Percentiles rank a stretch among this genome's conserved stretches.
Evolutionary conservation across 2,329 filamentous ascomycete species (phyloP).

Genomic region (Penicillium verrucosum): DNA sequence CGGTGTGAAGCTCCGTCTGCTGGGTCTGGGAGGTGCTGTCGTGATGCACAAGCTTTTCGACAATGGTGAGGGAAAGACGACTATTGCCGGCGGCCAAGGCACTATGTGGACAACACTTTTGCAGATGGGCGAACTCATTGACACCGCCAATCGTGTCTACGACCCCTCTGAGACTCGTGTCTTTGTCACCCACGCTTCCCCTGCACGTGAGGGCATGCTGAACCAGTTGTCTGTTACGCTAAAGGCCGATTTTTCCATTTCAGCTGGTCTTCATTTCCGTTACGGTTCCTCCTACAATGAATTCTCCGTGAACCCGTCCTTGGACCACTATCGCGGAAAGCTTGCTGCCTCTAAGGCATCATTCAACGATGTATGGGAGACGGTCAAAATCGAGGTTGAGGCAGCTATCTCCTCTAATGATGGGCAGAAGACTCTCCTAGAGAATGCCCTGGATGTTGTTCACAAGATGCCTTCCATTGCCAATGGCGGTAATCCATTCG

Average conservation of each 20-base stretch:
- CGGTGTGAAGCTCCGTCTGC: constrained; percentile 88
- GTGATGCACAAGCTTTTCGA: constrained; percentile 99
- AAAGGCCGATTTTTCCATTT: constrained; percentile 97
- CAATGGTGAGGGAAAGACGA: constrained; percentile 95
- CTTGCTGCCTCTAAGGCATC: constrained; percentile 96
- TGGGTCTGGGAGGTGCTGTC: constrained; percentile 91
- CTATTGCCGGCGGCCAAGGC: constrained; percentile 94
- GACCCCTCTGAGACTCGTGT: constrained; percentile 96
- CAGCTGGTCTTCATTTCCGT: constrained; percentile 93
- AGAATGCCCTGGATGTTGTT: constrained; percentile 89
- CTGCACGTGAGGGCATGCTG: constrained; percentile 89
- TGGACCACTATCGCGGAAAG: constrained; percentile 98
- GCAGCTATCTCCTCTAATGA: constrained; percentile 91
- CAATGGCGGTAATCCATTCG: constrained; percentile 94
- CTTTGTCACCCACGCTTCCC: constrained; percentile 95
- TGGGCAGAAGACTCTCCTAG: constrained; percentile 84
- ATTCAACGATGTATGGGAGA: constrained; percentile 99
- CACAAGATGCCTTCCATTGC: constrained; percentile 96
- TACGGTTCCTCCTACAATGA: constrained; percentile 99
- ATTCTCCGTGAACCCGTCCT: constrained; percentile 95
- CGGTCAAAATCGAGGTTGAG: constrained; percentile 92
- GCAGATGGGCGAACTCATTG: constrained; percentile 96
- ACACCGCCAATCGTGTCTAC: constrained; percentile 97
- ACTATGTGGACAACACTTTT: constrained; percentile 99
- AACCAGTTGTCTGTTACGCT: constrained; percentile 97